Evolutionary conservation across 108 stramenopile species (phyloP).

Genomic region (Cyclostephanos tholiformis): DNA sequence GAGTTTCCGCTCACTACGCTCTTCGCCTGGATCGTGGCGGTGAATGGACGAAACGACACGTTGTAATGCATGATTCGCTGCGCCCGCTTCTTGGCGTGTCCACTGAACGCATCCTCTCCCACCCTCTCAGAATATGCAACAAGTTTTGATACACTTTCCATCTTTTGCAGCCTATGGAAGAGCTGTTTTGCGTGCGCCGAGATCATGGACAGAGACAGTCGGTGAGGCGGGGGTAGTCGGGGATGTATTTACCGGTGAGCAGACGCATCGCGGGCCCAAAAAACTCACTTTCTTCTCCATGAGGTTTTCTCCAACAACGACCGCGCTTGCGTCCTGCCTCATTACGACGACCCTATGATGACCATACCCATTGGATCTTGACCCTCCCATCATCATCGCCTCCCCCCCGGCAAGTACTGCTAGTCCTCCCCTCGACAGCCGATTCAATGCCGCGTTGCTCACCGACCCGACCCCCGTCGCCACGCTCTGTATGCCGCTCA

Average conservation of each 20-base stretch:
- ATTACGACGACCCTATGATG: slow-evolving; percentile 2
- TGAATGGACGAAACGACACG: slow-evolving; percentile 83
- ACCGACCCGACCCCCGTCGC: slow-evolving; percentile 87
- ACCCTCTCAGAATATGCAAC: slow-evolving; percentile 69
- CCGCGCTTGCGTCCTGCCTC: slow-evolving; percentile 13
- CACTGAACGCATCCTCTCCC: slow-evolving; percentile 64
- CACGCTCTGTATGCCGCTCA: slow-evolving; percentile 82
- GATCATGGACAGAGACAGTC: not conserved
- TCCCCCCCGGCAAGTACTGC: slow-evolving; percentile 41
- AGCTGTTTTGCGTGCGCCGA: slow-evolving; percentile 16
- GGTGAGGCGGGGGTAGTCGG: not conserved
- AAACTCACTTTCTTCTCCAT: slow-evolving; percentile 35
- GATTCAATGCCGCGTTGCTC: slow-evolving; percentile 59
- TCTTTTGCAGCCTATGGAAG: slow-evolving; percentile 64
- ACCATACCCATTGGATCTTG: slow-evolving; percentile 10
- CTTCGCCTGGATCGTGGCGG: slow-evolving; percentile 71
- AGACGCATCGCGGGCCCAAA: too few relatives aligned
- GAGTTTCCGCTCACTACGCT: not conserved
- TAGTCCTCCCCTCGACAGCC: slow-evolving; percentile 39
- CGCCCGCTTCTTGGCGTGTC: slow-evolving; percentile 69
- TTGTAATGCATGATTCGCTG: slow-evolving; percentile 90
- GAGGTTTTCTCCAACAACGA: slow-evolving; percentile 19
- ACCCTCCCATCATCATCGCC: slow-evolving; percentile 14
- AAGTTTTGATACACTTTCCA: slow-evolving; percentile 74
- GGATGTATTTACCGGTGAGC: too few relatives aligned